Base-by-base conservation (phyloP, 169 alveolate genomes). In the Eimeria maxima region DNA sequence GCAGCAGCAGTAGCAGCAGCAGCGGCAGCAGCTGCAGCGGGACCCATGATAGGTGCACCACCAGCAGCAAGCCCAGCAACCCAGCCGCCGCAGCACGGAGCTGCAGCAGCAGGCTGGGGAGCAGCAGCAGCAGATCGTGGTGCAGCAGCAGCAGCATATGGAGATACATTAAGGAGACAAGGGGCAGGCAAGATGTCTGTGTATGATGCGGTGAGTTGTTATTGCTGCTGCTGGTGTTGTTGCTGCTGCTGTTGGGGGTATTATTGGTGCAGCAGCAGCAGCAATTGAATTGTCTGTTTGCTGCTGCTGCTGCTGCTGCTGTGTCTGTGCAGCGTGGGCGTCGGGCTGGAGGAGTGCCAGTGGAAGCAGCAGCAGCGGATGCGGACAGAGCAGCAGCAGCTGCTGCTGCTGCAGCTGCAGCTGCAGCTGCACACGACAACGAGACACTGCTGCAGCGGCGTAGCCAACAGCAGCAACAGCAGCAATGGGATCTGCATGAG, bases 401-500 rank as follows among this genome's bases (percentile, higher is more conserved):
- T 1, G 60, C 60, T 1, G 60, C 60, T 14, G 60, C 60, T 53
- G 60, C 60, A 1, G 60, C 60, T 53, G 60, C 60, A 1, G 60
- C 60, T 53, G 60, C 60, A 11, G 60, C 60, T 53, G 60, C 60
- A 14, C 60, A 53, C 60, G 60, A 53, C 60, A 53, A 14, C 60
- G 84, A 73, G 50, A 42, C 84, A 24, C 50, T 73, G 84, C 55
- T 73, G 84, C 84, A 73, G 84, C 84, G 84, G 1, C 84, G 84
- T 20, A 73, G 84, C 84, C 84, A 73, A 55, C 84, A 73, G 84
- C 84, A 73, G 84, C 84, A 73, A 47, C 84, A 73, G 84, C 84
- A 73, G 84, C 84, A 73, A 55, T 73, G 84, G 84, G 84, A 73
- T 73, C 84, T 73, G 84, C 84, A 73, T 20, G 84, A 73, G 42